These are phyloP conservation scores for Lentinula boryana DNA, from an alignment of 768 basidiomycete species.

Conservation along the genomic window DNA sequence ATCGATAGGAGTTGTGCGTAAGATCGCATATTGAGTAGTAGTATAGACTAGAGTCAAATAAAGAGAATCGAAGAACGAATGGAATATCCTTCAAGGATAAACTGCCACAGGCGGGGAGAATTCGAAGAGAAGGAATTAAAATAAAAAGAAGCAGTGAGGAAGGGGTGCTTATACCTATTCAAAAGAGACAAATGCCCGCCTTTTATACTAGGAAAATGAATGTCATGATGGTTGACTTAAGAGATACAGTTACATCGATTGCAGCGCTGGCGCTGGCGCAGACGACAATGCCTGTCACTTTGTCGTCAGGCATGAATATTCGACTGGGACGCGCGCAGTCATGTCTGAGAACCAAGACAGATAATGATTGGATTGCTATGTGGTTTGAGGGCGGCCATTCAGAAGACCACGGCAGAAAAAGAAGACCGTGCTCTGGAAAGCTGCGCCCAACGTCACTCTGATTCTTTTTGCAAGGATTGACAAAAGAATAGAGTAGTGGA, in stretches of 20 bases:
- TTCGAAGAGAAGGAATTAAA: background rate
- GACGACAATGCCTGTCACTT: background rate
- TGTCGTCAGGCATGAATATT: background rate
- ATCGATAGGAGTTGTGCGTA: background rate
- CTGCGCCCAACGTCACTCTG: background rate
- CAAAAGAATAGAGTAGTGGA: too few relatives aligned
- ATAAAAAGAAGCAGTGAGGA: background rate
- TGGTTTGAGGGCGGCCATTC: background rate
- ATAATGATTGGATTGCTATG: background rate
- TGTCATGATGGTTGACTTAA: too few relatives aligned
- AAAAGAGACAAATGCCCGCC: background rate
- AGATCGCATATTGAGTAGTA: background rate
- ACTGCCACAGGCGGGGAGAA: background rate
- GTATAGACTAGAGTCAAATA: background rate
- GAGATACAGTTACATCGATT: background rate
- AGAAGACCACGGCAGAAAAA: background rate
- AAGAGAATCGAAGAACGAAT: background rate
- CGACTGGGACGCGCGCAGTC: background rate
- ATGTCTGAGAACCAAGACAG: background rate
- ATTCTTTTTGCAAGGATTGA: too few relatives aligned
- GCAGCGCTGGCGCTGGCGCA: background rate
- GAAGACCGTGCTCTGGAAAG: background rate
- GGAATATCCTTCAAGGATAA: slow-evolving; percentile 1
- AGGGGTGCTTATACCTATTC: background rate
- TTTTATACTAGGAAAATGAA: background rate